phyloP scores from a whole-genome alignment of 2,329 filamentous ascomycete species.

The Aquanectria penicillioides region DNA sequence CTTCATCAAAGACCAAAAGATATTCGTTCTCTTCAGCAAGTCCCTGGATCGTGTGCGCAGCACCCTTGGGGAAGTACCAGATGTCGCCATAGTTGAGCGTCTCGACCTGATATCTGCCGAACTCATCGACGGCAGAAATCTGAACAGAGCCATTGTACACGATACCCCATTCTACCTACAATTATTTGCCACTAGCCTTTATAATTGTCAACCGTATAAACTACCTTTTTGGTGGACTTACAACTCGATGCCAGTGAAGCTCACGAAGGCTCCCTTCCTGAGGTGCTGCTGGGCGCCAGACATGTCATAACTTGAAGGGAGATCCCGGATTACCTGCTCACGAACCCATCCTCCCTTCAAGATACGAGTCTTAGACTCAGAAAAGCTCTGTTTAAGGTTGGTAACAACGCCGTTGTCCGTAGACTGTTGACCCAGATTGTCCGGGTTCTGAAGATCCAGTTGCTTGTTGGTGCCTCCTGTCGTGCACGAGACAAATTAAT shows the following conservation, averaged over 20 bases:
- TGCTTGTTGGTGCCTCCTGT: constrained; percentile 72
- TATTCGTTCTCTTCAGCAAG: constrained; percentile 75
- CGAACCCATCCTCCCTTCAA: constrained; percentile 73
- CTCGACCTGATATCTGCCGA: constrained; percentile 65
- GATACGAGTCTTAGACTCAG: constrained; percentile 71
- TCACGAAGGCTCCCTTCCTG: constrained; percentile 72
- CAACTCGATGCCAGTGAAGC: constrained; percentile 74
- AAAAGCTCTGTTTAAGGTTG: constrained; percentile 77
- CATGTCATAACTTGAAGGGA: constrained; percentile 73
- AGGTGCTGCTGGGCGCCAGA: constrained; percentile 75
- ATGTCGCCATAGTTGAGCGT: constrained; percentile 70
- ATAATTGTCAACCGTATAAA: too few relatives aligned
- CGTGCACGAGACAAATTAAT: background rate
- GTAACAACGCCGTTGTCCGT: constrained; percentile 72
- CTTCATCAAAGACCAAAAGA: constrained; percentile 73
- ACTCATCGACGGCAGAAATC: constrained; percentile 70
- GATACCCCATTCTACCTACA: constrained; percentile 73
- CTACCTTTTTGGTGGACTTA: constrained; percentile 48
- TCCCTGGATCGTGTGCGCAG: constrained; percentile 71
- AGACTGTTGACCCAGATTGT: constrained; percentile 68
- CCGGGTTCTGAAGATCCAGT: constrained; percentile 71
- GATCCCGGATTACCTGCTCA: constrained; percentile 73
- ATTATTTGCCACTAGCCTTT: background rate
- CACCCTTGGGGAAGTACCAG: constrained; percentile 76
- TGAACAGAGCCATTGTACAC: constrained; percentile 67